Evolutionary conservation across 768 basidiomycete species (phyloP).

Genomic region (Amanita inopinata): DNA sequence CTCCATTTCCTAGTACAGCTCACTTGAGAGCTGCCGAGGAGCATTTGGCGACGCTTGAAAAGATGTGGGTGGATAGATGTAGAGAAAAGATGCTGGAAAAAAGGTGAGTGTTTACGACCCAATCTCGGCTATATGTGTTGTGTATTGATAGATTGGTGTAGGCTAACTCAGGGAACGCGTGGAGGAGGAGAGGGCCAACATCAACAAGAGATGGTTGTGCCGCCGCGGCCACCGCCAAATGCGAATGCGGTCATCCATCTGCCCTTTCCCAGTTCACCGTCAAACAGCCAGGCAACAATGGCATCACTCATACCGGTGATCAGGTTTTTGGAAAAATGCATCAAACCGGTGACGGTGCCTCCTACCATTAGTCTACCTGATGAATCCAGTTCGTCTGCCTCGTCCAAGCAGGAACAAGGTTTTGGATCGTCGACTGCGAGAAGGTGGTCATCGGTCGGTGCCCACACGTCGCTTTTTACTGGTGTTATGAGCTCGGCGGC

Average conservation of each 20-base stretch:
- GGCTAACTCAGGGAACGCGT: constrained; percentile 19
- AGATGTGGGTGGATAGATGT: constrained; percentile 48
- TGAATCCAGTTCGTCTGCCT: constrained; percentile 1
- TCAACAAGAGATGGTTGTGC: constrained; percentile 23
- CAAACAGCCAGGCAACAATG: constrained; percentile 43
- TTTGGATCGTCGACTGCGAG: constrained; percentile 16
- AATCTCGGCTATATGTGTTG: too few relatives aligned
- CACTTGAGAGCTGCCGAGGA: constrained; percentile 71
- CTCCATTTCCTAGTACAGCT: constrained; percentile 58
- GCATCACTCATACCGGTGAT: constrained; percentile 53
- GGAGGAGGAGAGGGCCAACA: constrained; percentile 14
- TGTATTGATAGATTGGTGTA: too few relatives aligned
- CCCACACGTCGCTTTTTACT: constrained; percentile 15
- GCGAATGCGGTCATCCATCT: constrained; percentile 65
- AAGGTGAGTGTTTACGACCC: constrained; percentile 13
- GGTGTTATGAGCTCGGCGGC: constrained; percentile 14
- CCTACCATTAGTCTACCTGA: constrained; percentile 11
- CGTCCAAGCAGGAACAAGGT: constrained; percentile 8
- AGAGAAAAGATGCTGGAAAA: constrained; percentile 17
- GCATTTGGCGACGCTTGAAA: constrained; percentile 57
- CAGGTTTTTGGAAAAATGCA: constrained; percentile 56
- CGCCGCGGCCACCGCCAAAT: constrained; percentile 59
- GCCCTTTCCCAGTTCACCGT: constrained; percentile 64
- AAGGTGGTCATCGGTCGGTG: constrained; percentile 33
- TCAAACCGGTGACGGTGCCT: constrained; percentile 33